Base-by-base conservation (phyloP, 2,329 filamentous ascomycete genomes). In the Fusarium avenaceum region DNA sequence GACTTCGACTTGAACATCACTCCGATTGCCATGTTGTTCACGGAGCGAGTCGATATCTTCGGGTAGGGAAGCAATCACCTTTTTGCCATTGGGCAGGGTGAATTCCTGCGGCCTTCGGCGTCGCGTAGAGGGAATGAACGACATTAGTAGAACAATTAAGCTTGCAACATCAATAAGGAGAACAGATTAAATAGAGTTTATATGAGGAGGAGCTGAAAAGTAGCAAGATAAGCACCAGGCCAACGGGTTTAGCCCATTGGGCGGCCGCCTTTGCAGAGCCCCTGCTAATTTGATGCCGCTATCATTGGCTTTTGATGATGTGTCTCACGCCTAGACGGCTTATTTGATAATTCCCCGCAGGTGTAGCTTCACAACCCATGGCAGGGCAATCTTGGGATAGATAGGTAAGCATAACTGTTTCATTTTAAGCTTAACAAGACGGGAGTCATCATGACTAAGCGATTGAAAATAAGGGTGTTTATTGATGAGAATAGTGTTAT, bases 41-140 rank as follows among this genome's bases (percentile, higher is more conserved):
- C 81, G 79, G 28, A 89, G 74, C 2, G 73, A 72, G n/a, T 81
- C 79, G 6, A 82, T 81, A 65, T 89, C 86, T 69, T 87, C 84
- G 2, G 87, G 87, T 2, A 83, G 76, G 8, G 85, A 85, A 51
- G 89, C 84, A 55, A 89, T 83, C 7, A 89, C 80, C 65, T 83
- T 82, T 55, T 81, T 82, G 26, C 88, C 88, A 72, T 85, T 80
- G 0, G 87, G 87, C 46, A 85, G 82, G 4, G 84, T 72, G 61
- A 89, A 86, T 61, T 88, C 84, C 22, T 83, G 80, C 1, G 86
- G 77, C 32, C 82, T 79, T 28, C 80, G 80, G 26, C 74, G 72
- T 55, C 69, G 71, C 42, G 60, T 46, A 6, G 66, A 52, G 20
- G 67, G 56, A 19, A 64, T 67, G 30, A 70, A 70, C 32, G 74